phyloP scores from a whole-genome alignment of 2,329 filamentous ascomycete genomes.

The Aotearoamyces nothofagi region DNA sequence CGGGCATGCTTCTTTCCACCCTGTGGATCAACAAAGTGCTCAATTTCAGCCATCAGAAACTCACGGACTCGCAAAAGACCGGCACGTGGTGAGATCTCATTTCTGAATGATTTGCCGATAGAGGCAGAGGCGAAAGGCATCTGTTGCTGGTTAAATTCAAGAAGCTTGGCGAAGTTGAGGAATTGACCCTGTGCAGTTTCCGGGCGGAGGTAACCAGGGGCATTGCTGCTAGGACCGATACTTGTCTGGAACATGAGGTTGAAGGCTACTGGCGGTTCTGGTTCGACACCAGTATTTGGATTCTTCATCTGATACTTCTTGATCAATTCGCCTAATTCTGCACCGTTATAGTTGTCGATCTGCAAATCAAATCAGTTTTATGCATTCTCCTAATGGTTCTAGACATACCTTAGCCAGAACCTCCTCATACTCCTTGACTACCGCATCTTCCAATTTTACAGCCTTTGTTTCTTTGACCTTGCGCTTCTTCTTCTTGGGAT shows the following conservation, averaged over 20 bases:
- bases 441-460: slow-evolving; percentile 72
- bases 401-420: slow-evolving; percentile 51
- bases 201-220: slow-evolving; percentile 73
- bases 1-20: slow-evolving; percentile 88
- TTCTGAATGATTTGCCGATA: slow-evolving; percentile 95
- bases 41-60: slow-evolving; percentile 97
- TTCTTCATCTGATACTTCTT: slow-evolving; percentile 84
- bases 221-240: slow-evolving; percentile 83
- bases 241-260: slow-evolving; percentile 98
- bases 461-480: slow-evolving; percentile 67
- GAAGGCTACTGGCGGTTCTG: slow-evolving; percentile 74
- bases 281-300: slow-evolving; percentile 61
- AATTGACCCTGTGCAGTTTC: slow-evolving; percentile 98
- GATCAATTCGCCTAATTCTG: slow-evolving; percentile 77
- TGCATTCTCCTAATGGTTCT: background rate
- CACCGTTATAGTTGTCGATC: slow-evolving; percentile 90
- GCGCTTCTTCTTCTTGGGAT: slow-evolving; percentile 69
- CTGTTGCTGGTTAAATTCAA: slow-evolving; percentile 86
- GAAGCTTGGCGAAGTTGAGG: slow-evolving; percentile 87
- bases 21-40: slow-evolving; percentile 93
- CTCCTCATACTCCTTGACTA: slow-evolving; percentile 83
- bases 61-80: slow-evolving; percentile 90
- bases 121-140: slow-evolving; percentile 97
- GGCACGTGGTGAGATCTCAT: slow-evolving; percentile 88
- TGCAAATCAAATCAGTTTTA: slow-evolving; percentile 14